Percentiles rank a stretch among this genome's conserved stretches.
Conservation (phyloP, 2,329 filamentous ascomycete species). For the Fusarium devonianum region DNA sequence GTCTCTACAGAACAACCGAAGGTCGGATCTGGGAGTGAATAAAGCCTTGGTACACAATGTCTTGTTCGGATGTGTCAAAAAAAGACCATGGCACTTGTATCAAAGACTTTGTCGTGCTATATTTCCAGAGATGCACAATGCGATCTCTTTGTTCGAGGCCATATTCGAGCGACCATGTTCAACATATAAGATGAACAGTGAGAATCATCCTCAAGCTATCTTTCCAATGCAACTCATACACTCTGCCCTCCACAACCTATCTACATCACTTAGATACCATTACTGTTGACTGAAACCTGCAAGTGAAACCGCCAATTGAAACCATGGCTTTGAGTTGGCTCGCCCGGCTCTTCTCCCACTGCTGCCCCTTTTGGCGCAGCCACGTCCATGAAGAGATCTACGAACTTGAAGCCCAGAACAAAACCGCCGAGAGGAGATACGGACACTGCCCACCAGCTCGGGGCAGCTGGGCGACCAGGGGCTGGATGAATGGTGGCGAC, state of each 20-base stretch:
- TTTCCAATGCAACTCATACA: neutral
- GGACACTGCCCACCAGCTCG: slow-evolving; percentile 4
- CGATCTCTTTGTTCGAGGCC: slow-evolving; percentile 3
- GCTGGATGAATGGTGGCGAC: neutral
- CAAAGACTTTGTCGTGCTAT: neutral
- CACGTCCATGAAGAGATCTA: neutral
- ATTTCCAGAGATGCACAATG: neutral
- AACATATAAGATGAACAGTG: neutral
- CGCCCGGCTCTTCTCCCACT: neutral
- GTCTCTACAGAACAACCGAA: neutral
- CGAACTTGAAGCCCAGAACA: neutral
- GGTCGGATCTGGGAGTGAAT: neutral
- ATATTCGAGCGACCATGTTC: neutral
- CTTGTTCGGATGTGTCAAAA: slow-evolving; percentile 11
- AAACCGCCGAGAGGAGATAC: neutral
- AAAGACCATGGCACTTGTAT: slow-evolving; percentile 1
- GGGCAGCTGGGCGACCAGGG: neutral
- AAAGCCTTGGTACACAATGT: slow-evolving; percentile 10
- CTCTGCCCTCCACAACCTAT: neutral
- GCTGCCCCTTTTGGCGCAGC: neutral
- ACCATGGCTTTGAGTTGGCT: neutral
- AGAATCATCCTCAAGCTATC: neutral
- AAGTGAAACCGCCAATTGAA: neutral
- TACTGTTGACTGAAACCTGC: neutral
- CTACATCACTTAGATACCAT: neutral